Evolutionary conservation across 768 basidiomycete species (phyloP).

Genomic region (Pleurotus eryngii): DNA sequence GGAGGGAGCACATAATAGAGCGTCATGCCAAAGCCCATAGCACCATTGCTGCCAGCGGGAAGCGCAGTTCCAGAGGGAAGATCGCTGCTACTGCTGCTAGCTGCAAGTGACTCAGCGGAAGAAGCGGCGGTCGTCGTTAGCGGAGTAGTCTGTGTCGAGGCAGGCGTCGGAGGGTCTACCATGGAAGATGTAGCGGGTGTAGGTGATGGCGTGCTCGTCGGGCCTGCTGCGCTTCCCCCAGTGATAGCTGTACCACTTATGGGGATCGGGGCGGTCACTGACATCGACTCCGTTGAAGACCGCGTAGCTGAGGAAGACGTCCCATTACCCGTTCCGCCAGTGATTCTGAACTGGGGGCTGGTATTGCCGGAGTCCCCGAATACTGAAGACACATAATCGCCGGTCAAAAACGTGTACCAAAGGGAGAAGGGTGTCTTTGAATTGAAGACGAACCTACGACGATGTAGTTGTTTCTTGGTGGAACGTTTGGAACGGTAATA

Average conservation of each 20-base stretch:
- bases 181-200: neutral
- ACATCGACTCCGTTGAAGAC: slow-evolving; percentile 10
- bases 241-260: slow-evolving; percentile 30
- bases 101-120: neutral
- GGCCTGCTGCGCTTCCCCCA: slow-evolving; percentile 16
- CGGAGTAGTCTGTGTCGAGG: neutral
- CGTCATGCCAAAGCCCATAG: neutral
- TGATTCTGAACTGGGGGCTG: slow-evolving; percentile 59
- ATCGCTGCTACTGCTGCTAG: neutral
- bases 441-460: slow-evolving; percentile 55
- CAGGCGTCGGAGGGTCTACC: neutral
- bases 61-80: neutral
- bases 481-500: slow-evolving; percentile 51
- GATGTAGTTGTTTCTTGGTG: slow-evolving; percentile 46
- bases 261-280: slow-evolving; percentile 26
- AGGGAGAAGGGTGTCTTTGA: neutral
- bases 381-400: slow-evolving; percentile 34
- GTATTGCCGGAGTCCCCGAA: slow-evolving; percentile 67
- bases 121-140: neutral
- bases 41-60: neutral
- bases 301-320: slow-evolving; percentile 16
- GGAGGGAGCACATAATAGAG: neutral
- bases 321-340: slow-evolving; percentile 35
- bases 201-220: neutral
- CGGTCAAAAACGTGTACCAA: neutral